Conservation (phyloP, 2,329 filamentous ascomycete genomes). For the Byssochlamys sp. region DNA sequence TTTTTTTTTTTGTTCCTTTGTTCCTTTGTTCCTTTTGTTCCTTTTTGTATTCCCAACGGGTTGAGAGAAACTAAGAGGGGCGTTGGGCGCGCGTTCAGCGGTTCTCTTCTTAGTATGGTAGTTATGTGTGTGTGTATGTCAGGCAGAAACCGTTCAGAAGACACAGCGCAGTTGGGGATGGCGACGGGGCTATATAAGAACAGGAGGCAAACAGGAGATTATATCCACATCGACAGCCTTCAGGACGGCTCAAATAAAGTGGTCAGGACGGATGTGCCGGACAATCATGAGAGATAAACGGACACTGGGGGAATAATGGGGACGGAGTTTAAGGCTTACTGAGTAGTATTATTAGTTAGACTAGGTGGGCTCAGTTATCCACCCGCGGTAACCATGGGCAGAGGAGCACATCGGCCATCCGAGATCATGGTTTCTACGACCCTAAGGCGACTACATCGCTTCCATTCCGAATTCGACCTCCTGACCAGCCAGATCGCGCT, state of each 20-base stretch:
- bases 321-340: not conserved
- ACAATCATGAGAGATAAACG: not conserved
- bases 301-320: not conserved
- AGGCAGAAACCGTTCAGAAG: not conserved
- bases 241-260: not conserved
- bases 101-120: not conserved
- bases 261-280: not conserved
- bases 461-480: not conserved
- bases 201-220: not conserved
- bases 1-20: too few relatives aligned
- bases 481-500: not conserved
- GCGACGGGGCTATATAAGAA: not conserved
- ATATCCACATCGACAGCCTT: not conserved
- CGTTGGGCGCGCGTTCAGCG: not conserved
- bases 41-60: not conserved
- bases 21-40: not conserved
- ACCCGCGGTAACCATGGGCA: slow-evolving; percentile 1
- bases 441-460: not conserved
- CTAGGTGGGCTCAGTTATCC: not conserved
- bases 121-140: not conserved
- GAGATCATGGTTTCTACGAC: slow-evolving; percentile 1
- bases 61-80: not conserved
- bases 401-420: not conserved
- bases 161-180: not conserved
- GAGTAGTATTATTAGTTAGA: not conserved